Percentiles rank a stretch among this genome's conserved stretches.
Conservation (phyloP, 2,329 filamentous ascomycete species). For the Aotearoamyces nothofagi region DNA sequence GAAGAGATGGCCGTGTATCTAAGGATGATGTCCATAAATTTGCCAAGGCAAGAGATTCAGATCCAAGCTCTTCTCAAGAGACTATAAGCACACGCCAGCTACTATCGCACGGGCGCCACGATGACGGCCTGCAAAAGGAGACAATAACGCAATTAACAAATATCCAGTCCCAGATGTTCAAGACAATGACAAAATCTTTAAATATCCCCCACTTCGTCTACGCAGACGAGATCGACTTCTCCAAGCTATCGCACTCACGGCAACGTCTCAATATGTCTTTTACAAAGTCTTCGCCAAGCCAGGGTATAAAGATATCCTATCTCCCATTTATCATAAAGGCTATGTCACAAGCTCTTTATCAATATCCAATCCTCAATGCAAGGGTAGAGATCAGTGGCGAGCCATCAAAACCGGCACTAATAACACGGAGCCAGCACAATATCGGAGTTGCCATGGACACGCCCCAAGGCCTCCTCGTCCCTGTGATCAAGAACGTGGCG, state of each 20-base stretch:
- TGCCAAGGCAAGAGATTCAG: constrained; percentile 33
- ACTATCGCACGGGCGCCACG: constrained; percentile 6
- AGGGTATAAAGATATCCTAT: constrained; percentile 61
- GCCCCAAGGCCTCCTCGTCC: constrained; percentile 73
- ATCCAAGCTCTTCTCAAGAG: neutral
- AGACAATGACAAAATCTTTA: constrained; percentile 85
- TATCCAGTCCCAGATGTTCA: constrained; percentile 90
- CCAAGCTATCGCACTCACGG: constrained; percentile 57
- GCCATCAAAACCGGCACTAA: constrained; percentile 52
- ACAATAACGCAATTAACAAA: constrained; percentile 55
- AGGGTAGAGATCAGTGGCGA: constrained; percentile 49
- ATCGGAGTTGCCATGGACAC: constrained; percentile 95
- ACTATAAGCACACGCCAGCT: neutral
- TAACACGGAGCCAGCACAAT: constrained; percentile 77
- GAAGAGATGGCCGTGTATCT: constrained; percentile 76
- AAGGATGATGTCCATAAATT: constrained; percentile 84
- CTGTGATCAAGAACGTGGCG: constrained; percentile 77
- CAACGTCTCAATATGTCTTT: constrained; percentile 57
- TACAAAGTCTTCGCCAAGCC: constrained; percentile 18
- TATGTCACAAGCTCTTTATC: constrained; percentile 67
- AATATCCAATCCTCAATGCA: constrained; percentile 78
- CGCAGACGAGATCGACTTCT: constrained; percentile 77
- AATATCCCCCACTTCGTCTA: constrained; percentile 92
- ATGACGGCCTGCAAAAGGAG: constrained; percentile 40
- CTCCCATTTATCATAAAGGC: constrained; percentile 95